Percentiles rank a stretch among this genome's conserved stretches.
phyloP scores from a whole-genome alignment of 805 yeast species.

The Pichia paraexigua region DNA sequence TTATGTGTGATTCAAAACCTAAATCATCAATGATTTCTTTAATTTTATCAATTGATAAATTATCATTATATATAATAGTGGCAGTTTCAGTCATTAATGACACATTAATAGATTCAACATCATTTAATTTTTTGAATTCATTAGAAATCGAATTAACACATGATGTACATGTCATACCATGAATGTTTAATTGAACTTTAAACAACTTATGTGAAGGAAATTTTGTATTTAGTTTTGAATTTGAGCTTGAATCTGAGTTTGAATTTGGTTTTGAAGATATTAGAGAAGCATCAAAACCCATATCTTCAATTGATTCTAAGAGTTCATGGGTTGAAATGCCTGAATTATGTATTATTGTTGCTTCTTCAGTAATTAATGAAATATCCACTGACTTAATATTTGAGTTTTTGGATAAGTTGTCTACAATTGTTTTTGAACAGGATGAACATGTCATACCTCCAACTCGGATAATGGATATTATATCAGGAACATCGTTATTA shows the following conservation, averaged over 20 bases:
- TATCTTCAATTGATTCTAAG: conserved; percentile 55
- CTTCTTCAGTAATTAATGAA: conserved; percentile 72
- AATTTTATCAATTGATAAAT: conserved; percentile 20
- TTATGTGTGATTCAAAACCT: conserved; percentile 41
- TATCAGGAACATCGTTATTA: neutral
- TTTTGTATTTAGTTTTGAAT: too few relatives aligned
- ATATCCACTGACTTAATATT: conserved; percentile 41
- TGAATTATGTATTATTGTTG: conserved; percentile 42
- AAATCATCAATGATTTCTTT: conserved; percentile 40
- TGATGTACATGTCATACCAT: conserved; percentile 71
- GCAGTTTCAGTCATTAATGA: conserved; percentile 72
- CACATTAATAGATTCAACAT: conserved; percentile 36
- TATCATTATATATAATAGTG: conserved; percentile 38
- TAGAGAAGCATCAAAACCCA: conserved; percentile 49
- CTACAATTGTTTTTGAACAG: conserved; percentile 62
- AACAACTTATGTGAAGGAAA: neutral
- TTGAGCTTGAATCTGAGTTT: too few relatives aligned
- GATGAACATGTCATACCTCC: conserved; percentile 91
- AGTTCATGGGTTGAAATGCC: conserved; percentile 29
- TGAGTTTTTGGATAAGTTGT: conserved; percentile 10
- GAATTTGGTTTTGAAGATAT: conserved; percentile 2
- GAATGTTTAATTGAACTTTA: conserved; percentile 33
- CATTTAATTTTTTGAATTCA: conserved; percentile 33
- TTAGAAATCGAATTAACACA: conserved; percentile 49
- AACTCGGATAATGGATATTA: conserved; percentile 25